Evolutionary conservation across 2,329 filamentous ascomycete genomes (phyloP), one percentile per base, ranked within the genome.

Genomic region (Cladosporium austrohemisphaericum): DNA sequence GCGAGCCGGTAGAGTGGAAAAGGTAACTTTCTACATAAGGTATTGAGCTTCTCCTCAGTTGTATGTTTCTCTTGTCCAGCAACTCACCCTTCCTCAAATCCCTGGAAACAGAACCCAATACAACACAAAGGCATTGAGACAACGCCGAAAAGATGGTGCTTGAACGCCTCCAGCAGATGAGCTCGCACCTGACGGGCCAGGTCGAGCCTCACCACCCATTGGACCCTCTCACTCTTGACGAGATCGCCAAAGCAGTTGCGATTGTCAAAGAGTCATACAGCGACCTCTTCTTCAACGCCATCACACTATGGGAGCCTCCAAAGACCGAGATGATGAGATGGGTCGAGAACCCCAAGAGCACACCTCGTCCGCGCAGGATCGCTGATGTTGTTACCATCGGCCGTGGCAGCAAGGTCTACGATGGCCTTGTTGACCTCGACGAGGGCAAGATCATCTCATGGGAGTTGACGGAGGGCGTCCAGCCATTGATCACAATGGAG

Each of bases 401-500:
- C 1, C 79, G 82, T 2, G 86, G 83, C 5, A 88, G 88, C 57
- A 87, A 85, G 64, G 83, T 95, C 1, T 92, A 83, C 56, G 90
- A 96, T 68, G 90, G 87, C 0, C 71, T 91, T 40, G 85, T 95
- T 3, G 83, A 94, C 63, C 68, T 95, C 49, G 74, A 78, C 16
- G 73, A 81, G 37, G 75, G 74, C 47, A 84, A 80, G 62, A 80
- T 95, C 46, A 66, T 83, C 7, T 77, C 80, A 56, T 96, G 90
- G 89, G 81, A 86, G 64, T 72, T 82, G 52, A 78, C 88, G 2
- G 80, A 86, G 3, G 86, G 85, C 19, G 81, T 89, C 11, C 90
- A 95, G 68, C 91, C 90, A 22, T 78, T 95, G 66, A 94, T 95
- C 64, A 95, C 88, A 0, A 89, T 94, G 80, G 90, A 95, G 64